These are phyloP conservation scores for Umbilicaria muhlenbergii DNA, from an alignment of 495 filamentous ascomycete species.

Conservation along the genomic window DNA sequence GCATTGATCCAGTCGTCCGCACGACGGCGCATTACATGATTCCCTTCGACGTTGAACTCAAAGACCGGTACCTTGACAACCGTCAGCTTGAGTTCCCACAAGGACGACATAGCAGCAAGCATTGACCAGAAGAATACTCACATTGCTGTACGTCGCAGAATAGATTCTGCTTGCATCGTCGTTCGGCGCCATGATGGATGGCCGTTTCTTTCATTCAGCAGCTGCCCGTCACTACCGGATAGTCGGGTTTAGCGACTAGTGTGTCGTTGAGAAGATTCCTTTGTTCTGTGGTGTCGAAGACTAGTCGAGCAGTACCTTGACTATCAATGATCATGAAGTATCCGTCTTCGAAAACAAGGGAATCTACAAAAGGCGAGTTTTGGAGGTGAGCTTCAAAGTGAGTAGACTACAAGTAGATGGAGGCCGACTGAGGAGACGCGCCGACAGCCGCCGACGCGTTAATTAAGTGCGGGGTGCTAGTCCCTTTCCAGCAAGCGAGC, in stretches of 20 bases:
- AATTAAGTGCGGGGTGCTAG: conserved; percentile 19
- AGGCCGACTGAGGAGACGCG: too few relatives aligned
- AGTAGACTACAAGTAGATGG: too few relatives aligned
- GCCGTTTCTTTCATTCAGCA: conserved; percentile 12
- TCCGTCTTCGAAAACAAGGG: too few relatives aligned
- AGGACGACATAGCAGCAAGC: not conserved
- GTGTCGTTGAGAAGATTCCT: too few relatives aligned
- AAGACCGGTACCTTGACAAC: conserved; percentile 65
- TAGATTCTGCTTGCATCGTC: conserved; percentile 41
- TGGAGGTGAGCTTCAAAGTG: too few relatives aligned
- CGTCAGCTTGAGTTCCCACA: not conserved
- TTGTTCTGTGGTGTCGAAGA: too few relatives aligned
- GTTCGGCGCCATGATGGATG: conserved; percentile 24
- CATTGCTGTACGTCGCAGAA: conserved; percentile 87
- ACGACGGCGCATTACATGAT: conserved; percentile 81
- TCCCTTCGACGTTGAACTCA: conserved; percentile 65
- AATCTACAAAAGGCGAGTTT: too few relatives aligned
- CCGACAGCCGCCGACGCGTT: conserved; percentile 8
- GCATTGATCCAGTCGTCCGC: conserved; percentile 88
- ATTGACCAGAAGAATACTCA: conserved; percentile 27
- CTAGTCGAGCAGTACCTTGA: too few relatives aligned
- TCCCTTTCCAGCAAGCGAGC: conserved; percentile 5
- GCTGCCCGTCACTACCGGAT: conserved; percentile 6
- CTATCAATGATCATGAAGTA: too few relatives aligned
- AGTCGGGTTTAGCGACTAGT: not conserved